Evolutionary conservation across 2,329 filamentous ascomycete genomes (phyloP).

Genomic region (Colletotrichum sp.): DNA sequence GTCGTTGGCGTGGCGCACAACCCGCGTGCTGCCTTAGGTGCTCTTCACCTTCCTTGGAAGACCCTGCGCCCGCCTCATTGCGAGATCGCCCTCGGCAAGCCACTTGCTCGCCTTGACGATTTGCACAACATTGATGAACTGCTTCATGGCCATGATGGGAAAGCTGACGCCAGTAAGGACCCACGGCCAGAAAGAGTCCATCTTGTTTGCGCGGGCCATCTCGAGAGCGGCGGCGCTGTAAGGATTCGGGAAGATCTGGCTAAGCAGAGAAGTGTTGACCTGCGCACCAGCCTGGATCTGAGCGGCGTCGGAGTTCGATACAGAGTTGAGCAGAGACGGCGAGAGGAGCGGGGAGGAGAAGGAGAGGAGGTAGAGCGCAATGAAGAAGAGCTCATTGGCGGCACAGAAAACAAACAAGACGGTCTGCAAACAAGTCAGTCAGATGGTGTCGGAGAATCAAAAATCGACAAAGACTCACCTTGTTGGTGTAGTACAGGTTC

Average conservation of each 20-base stretch:
- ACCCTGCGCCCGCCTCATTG: slow-evolving; percentile 60
- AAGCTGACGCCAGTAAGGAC: slow-evolving; percentile 80
- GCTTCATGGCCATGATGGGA: slow-evolving; percentile 90
- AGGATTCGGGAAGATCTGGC: slow-evolving; percentile 82
- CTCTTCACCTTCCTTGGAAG: slow-evolving; percentile 47
- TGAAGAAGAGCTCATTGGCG: slow-evolving; percentile 96
- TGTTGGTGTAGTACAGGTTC: slow-evolving; percentile 97
- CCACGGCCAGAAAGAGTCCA: slow-evolving; percentile 72
- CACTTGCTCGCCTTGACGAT: slow-evolving; percentile 91
- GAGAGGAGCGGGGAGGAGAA: slow-evolving; percentile 92
- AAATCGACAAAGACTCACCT: slow-evolving; percentile 57
- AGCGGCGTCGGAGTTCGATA: slow-evolving; percentile 56
- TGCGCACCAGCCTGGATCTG: slow-evolving; percentile 70
- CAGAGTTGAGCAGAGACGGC: slow-evolving; percentile 76
- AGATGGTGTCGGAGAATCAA: background rate
- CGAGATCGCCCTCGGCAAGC: slow-evolving; percentile 89
- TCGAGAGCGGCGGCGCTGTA: slow-evolving; percentile 94
- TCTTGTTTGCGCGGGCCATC: slow-evolving; percentile 92
- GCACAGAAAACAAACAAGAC: slow-evolving; percentile 91
- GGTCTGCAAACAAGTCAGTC: slow-evolving; percentile 54
- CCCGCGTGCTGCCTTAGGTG: background rate
- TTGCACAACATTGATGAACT: slow-evolving; percentile 93
- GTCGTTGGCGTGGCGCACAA: background rate
- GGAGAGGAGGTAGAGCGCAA: slow-evolving; percentile 94
- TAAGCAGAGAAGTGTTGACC: slow-evolving; percentile 71